phyloP scores from a whole-genome alignment of 2,329 filamentous ascomycete species.

The Berkeleyomyces basicola region DNA sequence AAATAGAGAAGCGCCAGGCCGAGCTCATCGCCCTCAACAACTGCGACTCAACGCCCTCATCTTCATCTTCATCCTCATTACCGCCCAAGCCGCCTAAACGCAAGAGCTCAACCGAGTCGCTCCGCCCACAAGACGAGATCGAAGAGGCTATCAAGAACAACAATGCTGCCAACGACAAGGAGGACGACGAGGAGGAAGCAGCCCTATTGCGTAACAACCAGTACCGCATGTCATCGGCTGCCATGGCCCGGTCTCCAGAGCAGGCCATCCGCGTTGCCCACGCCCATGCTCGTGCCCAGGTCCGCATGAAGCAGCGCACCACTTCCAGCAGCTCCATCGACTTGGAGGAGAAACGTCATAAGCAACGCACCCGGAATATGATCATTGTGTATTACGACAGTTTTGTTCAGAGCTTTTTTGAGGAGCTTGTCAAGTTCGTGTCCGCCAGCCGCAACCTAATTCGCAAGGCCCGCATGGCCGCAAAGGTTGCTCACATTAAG shows the following conservation, averaged over 20 bases:
- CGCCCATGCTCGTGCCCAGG: conserved; percentile 29
- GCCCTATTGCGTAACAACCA: background rate
- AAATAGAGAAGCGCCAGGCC: conserved; percentile 44
- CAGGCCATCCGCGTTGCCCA: conserved; percentile 31
- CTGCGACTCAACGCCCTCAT: background rate
- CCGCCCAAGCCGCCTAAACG: conserved; percentile 28
- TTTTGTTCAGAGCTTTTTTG: conserved; percentile 67
- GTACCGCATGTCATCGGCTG: conserved; percentile 16
- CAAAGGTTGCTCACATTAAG: conserved; percentile 51
- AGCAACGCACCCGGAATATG: conserved; percentile 55
- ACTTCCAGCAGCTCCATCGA: conserved; percentile 33
- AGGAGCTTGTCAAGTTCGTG: conserved; percentile 66
- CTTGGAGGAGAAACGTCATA: conserved; percentile 26
- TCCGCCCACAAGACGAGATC: conserved; percentile 32
- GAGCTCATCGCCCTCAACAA: conserved; percentile 36
- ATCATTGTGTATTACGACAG: conserved; percentile 88
- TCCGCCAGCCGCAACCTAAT: conserved; percentile 68
- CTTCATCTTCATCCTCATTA: background rate
- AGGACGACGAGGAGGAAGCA: conserved; percentile 2
- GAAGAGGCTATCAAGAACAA: conserved; percentile 9
- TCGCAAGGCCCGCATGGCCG: conserved; percentile 74
- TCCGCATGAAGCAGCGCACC: conserved; percentile 34
- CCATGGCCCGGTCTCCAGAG: conserved; percentile 26
- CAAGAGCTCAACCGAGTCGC: conserved; percentile 36
- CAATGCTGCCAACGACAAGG: conserved; percentile 13